Conservation (phyloP, 768 basidiomycete species). For the Pulveroboletus sp. region DNA sequence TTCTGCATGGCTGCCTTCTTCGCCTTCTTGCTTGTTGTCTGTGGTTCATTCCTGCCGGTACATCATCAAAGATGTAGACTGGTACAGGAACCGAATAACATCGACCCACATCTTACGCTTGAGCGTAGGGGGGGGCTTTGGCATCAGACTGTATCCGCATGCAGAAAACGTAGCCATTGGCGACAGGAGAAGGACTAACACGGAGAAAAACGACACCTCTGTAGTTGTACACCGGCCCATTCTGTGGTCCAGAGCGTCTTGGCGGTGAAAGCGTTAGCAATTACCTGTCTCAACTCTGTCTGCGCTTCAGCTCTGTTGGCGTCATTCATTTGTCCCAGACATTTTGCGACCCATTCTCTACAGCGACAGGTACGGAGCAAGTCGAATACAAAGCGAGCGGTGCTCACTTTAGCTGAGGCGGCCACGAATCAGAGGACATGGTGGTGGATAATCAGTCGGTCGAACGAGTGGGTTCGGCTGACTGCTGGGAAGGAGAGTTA, state of each 20-base stretch:
- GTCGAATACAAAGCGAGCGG: not conserved
- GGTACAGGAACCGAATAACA: not conserved
- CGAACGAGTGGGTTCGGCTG: not conserved
- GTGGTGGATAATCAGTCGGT: slow-evolving; percentile 7
- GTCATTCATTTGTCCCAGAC: slow-evolving; percentile 87
- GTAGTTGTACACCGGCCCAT: slow-evolving; percentile 83
- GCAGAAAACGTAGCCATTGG: slow-evolving; percentile 16
- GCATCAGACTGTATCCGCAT: slow-evolving; percentile 44
- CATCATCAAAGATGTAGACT: slow-evolving; percentile 8
- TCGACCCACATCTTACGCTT: slow-evolving; percentile 67
- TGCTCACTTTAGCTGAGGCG: slow-evolving; percentile 69
- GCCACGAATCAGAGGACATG: slow-evolving; percentile 80
- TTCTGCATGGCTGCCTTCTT: slow-evolving; percentile 52
- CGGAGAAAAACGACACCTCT: slow-evolving; percentile 50
- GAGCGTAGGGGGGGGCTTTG: slow-evolving; percentile 51
- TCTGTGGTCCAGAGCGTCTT: slow-evolving; percentile 90
- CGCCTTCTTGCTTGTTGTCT: slow-evolving; percentile 50
- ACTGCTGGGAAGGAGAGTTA: no score
- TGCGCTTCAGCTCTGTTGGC: slow-evolving; percentile 84
- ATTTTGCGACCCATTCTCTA: slow-evolving; percentile 95
- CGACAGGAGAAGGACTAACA: slow-evolving; percentile 7
- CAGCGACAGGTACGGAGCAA: slow-evolving; percentile 10
- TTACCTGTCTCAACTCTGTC: slow-evolving; percentile 93
- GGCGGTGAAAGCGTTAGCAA: slow-evolving; percentile 84
- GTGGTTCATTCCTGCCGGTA: slow-evolving; percentile 35